Evolutionary conservation across 805 yeast genomes (phyloP).

Genomic region (Tetrapisispora arboricola): DNA sequence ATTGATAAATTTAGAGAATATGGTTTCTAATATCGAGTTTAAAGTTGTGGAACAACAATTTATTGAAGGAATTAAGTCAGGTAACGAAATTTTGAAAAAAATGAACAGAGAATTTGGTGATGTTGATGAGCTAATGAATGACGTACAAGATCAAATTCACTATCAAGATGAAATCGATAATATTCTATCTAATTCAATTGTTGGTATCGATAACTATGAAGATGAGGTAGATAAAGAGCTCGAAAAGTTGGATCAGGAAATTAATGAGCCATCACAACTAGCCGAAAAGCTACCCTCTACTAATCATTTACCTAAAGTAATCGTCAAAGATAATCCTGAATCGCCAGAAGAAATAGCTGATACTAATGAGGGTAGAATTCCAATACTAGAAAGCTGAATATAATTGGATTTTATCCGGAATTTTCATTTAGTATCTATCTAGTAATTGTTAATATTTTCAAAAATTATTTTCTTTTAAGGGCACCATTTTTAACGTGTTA

Average conservation of each 20-base stretch:
- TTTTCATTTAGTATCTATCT: too few species aligned
- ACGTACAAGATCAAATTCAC: conserved; percentile 67
- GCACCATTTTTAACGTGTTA: too few species aligned
- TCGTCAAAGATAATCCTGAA: too few species aligned
- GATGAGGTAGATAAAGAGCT: conserved; percentile 61
- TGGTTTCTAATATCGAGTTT: conserved; percentile 76
- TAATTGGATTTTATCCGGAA: too few species aligned
- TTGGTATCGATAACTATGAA: conserved; percentile 32
- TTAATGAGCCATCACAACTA: background rate
- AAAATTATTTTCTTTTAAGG: too few species aligned
- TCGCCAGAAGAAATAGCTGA: background rate
- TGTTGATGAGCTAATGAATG: conserved; percentile 78
- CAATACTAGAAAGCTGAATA: background rate
- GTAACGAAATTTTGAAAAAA: conserved; percentile 64
- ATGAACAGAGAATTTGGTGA: conserved; percentile 70
- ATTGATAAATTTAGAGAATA: conserved; percentile 64
- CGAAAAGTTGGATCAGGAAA: conserved; percentile 32
- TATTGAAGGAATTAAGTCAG: conserved; percentile 66
- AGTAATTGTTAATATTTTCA: too few species aligned
- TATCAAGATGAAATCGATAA: conserved; percentile 68
- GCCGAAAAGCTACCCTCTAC: background rate
- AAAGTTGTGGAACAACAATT: conserved; percentile 84
- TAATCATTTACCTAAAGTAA: background rate
- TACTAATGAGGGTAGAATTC: background rate
- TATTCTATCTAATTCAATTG: conserved; percentile 32